phyloP scores from a whole-genome alignment of 805 yeast species.

The Metschnikowia gruessii region DNA sequence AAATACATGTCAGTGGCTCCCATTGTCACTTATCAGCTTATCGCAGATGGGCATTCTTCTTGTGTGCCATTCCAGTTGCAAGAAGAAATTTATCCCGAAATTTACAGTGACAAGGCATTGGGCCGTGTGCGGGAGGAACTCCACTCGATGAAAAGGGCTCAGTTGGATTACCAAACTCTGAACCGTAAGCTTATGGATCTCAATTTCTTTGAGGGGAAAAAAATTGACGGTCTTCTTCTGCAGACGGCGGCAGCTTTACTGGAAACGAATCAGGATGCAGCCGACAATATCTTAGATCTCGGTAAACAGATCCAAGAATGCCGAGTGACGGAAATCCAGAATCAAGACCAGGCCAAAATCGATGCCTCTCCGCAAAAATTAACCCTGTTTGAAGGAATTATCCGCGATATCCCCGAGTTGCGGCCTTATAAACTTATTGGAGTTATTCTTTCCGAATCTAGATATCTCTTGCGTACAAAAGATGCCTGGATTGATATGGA shows the following conservation, averaged over 20 bases:
- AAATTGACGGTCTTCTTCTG: conserved; percentile 27
- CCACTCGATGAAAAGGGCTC: conserved; percentile 17
- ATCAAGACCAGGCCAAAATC: conserved; percentile 21
- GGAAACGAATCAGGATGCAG: conserved; percentile 20
- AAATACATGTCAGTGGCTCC: conserved; percentile 30
- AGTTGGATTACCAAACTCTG: conserved; percentile 20
- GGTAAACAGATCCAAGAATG: conserved; percentile 21
- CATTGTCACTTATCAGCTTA: conserved; percentile 30
- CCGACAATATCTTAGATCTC: conserved; percentile 21
- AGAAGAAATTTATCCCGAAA: conserved; percentile 36
- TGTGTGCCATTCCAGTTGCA: conserved; percentile 25
- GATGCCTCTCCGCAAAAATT: conserved; percentile 13
- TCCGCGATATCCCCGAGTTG: conserved; percentile 14
- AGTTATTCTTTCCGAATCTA: conserved; percentile 30
- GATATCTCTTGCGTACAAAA: conserved; percentile 21
- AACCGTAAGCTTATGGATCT: conserved; percentile 30
- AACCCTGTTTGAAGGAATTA: conserved; percentile 10
- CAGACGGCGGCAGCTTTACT: conserved; percentile 23
- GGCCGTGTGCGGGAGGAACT: conserved; percentile 22
- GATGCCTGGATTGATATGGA: conserved; percentile 18
- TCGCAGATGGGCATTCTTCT: conserved; percentile 26
- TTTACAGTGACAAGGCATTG: conserved; percentile 28
- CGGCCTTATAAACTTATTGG: conserved; percentile 29
- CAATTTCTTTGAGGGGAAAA: conserved; percentile 41
- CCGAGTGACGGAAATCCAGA: conserved; percentile 22